Conservation (phyloP, 2,329 filamentous ascomycete species). For the Colletotrichum abscissum region DNA sequence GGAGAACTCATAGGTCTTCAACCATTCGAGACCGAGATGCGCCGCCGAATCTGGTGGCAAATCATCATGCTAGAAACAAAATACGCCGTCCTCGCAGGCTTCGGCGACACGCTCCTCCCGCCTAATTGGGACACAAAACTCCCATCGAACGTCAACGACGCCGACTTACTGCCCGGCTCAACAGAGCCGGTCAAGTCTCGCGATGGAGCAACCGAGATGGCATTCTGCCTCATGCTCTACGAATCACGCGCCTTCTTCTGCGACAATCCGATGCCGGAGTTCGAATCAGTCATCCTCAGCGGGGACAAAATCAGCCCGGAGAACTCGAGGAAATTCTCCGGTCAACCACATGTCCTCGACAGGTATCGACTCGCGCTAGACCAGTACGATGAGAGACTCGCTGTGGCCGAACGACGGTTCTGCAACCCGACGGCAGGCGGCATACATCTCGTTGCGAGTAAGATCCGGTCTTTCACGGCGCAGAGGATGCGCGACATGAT, state of each 20-base stretch:
- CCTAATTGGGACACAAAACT: conserved; percentile 55
- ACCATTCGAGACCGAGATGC: conserved; percentile 18
- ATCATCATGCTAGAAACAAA: conserved; percentile 29
- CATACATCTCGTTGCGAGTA: conserved; percentile 61
- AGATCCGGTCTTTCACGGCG: conserved; percentile 58
- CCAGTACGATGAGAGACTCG: conserved; percentile 54
- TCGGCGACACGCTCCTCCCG: conserved; percentile 65
- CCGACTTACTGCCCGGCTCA: conserved; percentile 62
- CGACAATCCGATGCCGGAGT: conserved; percentile 51
- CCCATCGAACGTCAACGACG: conserved; percentile 69
- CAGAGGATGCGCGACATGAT: conserved; percentile 60
- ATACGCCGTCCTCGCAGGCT: conserved; percentile 42
- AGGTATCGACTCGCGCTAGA: conserved; percentile 55
- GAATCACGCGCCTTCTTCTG: conserved; percentile 62
- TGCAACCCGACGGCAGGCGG: conserved; percentile 63
- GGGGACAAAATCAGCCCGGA: conserved; percentile 51
- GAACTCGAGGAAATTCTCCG: conserved; percentile 60
- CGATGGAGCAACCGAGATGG: conserved; percentile 55
- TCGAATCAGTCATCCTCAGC: conserved; percentile 54
- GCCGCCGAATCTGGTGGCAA: conserved; percentile 21
- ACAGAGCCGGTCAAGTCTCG: conserved; percentile 62
- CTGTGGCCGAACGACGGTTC: conserved; percentile 58
- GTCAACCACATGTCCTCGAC: conserved; percentile 46
- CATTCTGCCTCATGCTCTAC: conserved; percentile 50
- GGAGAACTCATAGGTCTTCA: conserved; percentile 58